phyloP scores from a whole-genome alignment of 1,284 basidiomycete species.

The Sanghuangporus weigelae region DNA sequence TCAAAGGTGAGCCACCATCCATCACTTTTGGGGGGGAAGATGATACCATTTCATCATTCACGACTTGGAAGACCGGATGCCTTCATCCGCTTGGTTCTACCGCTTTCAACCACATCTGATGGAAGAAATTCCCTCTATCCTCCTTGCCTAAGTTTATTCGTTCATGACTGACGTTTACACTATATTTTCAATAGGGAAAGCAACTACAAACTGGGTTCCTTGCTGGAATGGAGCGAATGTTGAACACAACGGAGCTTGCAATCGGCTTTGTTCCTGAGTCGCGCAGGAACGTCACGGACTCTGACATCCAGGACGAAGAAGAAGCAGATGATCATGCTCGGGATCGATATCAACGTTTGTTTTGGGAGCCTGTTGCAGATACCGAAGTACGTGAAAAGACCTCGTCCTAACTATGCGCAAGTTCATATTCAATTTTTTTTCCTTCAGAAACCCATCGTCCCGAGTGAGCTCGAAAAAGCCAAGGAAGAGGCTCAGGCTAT shows the following conservation, averaged over 20 bases:
- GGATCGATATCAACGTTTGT: constrained; percentile 61
- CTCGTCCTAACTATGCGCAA: background rate
- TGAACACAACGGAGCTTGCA: constrained; percentile 39
- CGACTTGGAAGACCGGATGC: constrained; percentile 55
- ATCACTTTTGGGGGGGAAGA: constrained; percentile 27
- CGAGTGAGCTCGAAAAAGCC: constrained; percentile 41
- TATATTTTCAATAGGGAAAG: constrained; percentile 38
- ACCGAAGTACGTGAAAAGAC: constrained; percentile 41
- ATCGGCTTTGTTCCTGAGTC: constrained; percentile 8
- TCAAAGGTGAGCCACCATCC: background rate
- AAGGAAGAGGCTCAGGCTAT: constrained; percentile 23
- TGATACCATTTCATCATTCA: constrained; percentile 60
- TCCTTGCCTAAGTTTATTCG: constrained; percentile 20
- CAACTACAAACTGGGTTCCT: constrained; percentile 63
- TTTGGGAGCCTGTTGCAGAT: constrained; percentile 70
- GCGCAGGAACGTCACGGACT: constrained; percentile 41
- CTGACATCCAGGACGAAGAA: constrained; percentile 54
- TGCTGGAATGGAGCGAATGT: constrained; percentile 60
- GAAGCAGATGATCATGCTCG: constrained; percentile 53
- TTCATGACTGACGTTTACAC: background rate
- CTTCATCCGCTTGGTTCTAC: constrained; percentile 50
- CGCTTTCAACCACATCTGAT: constrained; percentile 67
- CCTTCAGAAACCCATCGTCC: constrained; percentile 53
- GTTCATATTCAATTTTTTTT: background rate
- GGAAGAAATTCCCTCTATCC: constrained; percentile 9